Evolutionary conservation across 306 rosid species (phyloP), one percentile per base, ranked within the genome.

Genomic region (Spatholobus suberectus): DNA sequence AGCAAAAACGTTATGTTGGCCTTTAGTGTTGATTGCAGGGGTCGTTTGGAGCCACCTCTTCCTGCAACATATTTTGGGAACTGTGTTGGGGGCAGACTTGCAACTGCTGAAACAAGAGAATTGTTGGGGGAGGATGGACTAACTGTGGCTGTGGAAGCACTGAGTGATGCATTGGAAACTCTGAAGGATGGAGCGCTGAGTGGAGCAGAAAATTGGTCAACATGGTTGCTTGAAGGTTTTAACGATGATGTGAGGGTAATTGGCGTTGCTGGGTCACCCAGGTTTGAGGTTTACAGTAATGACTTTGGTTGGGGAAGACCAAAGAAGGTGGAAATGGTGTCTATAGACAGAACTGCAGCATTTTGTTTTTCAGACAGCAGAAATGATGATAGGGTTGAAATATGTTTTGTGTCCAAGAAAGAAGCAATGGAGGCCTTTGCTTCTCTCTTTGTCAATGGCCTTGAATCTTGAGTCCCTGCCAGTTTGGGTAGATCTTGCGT

Each of bases 271-370:
- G 92, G 94, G 11, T 29, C 32, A 29, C 32, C 32, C 32, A 29
- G 32, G 32, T 29, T 29, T 29, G 32, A 29, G 32, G 32, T 29
- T 29, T 29, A 29, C 32, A 29, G 32, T 29, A 5, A 17, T 46
- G 91, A 91, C 79, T 91, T 87, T 72, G 89, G 94, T 5, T 91
- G 90, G 88, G 94, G 90, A 41, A 86, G 9, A 38, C 92, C 92
- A 4, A 69, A 72, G 73, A 89, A 88, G 73, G 92, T 91, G 86
- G 92, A 85, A 74, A 72, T 87, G 82, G 44, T 49, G 0, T 86
- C 89, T 14, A 76, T 87, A 12, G 86, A 77, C 5, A 81, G 57
- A 37, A 84, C 80, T 21, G 80, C 67, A 18, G 84, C 90, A 0
- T 62, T 85, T 70, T 78, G 82, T 14, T 8, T 87, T 51, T 74